Percentiles rank a stretch among this genome's conserved stretches.
Evolutionary conservation across 1,139 yeast genomes (phyloP).

Genomic region (Geotrichum klebahnii): DNA sequence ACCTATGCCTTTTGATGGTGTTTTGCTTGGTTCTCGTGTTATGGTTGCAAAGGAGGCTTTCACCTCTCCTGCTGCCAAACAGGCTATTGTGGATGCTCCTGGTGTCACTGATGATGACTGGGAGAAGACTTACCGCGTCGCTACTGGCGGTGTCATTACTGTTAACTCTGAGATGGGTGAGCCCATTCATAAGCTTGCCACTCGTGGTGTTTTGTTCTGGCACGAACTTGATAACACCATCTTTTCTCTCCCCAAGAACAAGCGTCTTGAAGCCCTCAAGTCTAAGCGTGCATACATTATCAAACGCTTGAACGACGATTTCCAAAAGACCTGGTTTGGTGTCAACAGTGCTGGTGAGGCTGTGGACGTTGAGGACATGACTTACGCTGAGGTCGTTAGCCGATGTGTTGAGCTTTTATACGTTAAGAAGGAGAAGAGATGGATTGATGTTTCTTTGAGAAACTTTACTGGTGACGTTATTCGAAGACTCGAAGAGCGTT

Average conservation of each 20-base stretch:
- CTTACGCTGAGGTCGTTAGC: slow-evolving; percentile 84
- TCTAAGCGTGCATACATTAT: slow-evolving; percentile 86
- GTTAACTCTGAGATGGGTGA: slow-evolving; percentile 99
- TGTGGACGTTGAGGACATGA: slow-evolving; percentile 88
- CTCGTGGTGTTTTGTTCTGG: slow-evolving; percentile 97
- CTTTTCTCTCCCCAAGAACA: slow-evolving; percentile 85
- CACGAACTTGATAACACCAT: slow-evolving; percentile 86
- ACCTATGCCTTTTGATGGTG: slow-evolving; percentile 98
- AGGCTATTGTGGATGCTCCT: slow-evolving; percentile 81
- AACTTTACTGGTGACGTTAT: slow-evolving; percentile 82
- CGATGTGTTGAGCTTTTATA: slow-evolving; percentile 87
- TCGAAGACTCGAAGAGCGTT: slow-evolving; percentile 95
- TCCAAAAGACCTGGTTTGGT: slow-evolving; percentile 97
- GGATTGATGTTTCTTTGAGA: slow-evolving; percentile 86
- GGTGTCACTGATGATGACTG: slow-evolving; percentile 87
- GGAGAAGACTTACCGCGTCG: slow-evolving; percentile 91
- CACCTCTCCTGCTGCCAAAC: slow-evolving; percentile 90
- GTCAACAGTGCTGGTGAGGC: slow-evolving; percentile 72
- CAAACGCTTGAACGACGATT: slow-evolving; percentile 80
- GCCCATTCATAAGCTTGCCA: slow-evolving; percentile 97
- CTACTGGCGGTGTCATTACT: slow-evolving; percentile 95
- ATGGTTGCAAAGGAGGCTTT: slow-evolving; percentile 97
- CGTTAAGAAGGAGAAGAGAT: slow-evolving; percentile 71
- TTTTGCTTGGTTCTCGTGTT: slow-evolving; percentile 90
- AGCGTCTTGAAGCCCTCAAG: slow-evolving; percentile 73